A percentile compares a stretch with the other conserved stretches of the same genome.
phyloP scores from a whole-genome alignment of 2,329 filamentous ascomycete genomes.

The Fusarium sp. region DNA sequence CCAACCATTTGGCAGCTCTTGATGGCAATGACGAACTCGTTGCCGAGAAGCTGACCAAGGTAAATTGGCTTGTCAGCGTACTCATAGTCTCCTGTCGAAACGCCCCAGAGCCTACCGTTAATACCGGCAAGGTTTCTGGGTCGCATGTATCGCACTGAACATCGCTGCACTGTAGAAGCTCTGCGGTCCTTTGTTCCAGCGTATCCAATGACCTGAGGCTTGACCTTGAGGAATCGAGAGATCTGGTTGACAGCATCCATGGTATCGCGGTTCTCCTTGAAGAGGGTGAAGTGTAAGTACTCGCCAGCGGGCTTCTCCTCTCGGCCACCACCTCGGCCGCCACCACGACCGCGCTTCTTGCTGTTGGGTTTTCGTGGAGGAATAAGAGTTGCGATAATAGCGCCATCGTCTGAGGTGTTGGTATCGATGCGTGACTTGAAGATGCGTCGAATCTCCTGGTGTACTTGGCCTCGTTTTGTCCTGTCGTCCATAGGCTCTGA shows the following conservation, averaged over 20 bases:
- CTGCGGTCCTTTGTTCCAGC: conserved; percentile 93
- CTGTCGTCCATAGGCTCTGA: conserved; percentile 59
- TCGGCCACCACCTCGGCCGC: conserved; percentile 20
- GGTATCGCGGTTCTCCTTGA: conserved; percentile 97
- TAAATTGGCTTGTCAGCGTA: conserved; percentile 78
- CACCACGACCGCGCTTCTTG: conserved; percentile 46
- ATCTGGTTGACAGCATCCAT: conserved; percentile 89
- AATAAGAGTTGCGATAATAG: conserved; percentile 75
- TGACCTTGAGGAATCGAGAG: conserved; percentile 77
- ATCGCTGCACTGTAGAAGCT: conserved; percentile 85
- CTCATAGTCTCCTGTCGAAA: conserved; percentile 81
- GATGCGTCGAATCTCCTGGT: conserved; percentile 77
- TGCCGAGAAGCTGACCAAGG: conserved; percentile 86
- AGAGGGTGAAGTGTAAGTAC: conserved; percentile 89
- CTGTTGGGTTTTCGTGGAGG: conserved; percentile 54
- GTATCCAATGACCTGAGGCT: conserved; percentile 76
- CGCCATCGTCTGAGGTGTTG: conserved; percentile 66
- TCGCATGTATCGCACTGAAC: conserved; percentile 69
- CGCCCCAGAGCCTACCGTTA: conserved; percentile 71
- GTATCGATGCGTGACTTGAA: conserved; percentile 85
- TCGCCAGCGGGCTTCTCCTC: conserved; percentile 66
- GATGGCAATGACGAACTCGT: conserved; percentile 92
- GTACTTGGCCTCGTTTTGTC: conserved; percentile 58
- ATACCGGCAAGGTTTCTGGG: conserved; percentile 71
- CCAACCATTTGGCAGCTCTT: conserved; percentile 79